phyloP scores from a whole-genome alignment of 23 red algal genomes.

The Agarophyton chilense region DNA sequence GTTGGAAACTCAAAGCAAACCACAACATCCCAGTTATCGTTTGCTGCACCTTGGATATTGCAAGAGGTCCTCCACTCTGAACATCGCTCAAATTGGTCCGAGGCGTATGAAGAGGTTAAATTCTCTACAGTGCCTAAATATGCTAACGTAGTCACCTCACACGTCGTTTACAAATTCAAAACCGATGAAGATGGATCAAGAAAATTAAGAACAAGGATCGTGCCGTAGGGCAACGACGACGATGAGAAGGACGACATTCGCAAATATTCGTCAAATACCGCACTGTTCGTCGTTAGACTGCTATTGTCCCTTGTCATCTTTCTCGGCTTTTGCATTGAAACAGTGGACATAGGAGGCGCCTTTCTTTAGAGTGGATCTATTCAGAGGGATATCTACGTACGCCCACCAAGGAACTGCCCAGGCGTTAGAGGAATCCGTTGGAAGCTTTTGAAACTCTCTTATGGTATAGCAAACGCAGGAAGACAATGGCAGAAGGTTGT shows the following conservation, averaged over 20 bases:
- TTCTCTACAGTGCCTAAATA: not conserved
- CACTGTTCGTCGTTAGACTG: constrained; percentile 14
- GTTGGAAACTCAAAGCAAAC: not conserved
- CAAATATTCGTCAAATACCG: constrained; percentile 40
- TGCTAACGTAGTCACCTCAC: constrained; percentile 26
- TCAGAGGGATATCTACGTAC: constrained; percentile 13
- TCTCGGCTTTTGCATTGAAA: constrained; percentile 12
- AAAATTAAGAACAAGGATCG: constrained; percentile 12
- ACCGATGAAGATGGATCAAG: not conserved
- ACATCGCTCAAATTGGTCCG: constrained; percentile 12
- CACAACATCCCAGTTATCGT: not conserved
- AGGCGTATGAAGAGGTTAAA: constrained; percentile 1
- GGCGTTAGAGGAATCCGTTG: not conserved
- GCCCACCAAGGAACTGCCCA: constrained; percentile 26
- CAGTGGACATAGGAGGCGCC: constrained; percentile 20
- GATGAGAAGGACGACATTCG: constrained; percentile 43
- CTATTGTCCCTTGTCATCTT: constrained; percentile 27
- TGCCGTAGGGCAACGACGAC: constrained; percentile 38
- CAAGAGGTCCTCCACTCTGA: constrained; percentile 24
- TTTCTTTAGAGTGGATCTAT: constrained; percentile 38
- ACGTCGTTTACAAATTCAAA: constrained; percentile 53
- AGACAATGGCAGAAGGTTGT: constrained; percentile 27
- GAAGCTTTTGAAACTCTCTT: constrained; percentile 36
- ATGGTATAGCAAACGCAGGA: constrained; percentile 39
- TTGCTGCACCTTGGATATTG: constrained; percentile 3